phyloP scores from a whole-genome alignment of 164 flowering plant species.

The Sextonia rubra region DNA sequence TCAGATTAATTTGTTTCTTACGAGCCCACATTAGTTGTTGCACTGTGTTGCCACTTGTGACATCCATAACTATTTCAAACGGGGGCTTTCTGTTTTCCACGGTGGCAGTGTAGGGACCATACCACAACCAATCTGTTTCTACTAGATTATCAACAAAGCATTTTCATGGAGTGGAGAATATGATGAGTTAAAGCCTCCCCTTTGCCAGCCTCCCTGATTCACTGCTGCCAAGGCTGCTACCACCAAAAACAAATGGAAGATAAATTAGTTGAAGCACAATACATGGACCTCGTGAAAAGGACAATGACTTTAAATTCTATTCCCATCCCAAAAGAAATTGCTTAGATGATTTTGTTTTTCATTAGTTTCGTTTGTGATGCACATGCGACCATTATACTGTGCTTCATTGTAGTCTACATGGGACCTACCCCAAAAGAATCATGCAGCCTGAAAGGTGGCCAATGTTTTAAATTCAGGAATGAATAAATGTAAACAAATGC shows the following conservation, averaged over 20 bases:
- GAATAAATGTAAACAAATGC: no score
- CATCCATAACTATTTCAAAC: background rate
- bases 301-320: background rate
- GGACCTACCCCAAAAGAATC: no score
- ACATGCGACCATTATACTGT: no score
- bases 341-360: background rate
- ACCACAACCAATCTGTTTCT: no score
- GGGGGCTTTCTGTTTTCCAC: background rate
- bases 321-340: background rate
- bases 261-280: background rate
- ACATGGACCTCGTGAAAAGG: background rate
- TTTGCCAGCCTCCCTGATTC: background rate
- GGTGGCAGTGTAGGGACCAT: no score
- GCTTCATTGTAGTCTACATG: no score
- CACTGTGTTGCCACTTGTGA: background rate
- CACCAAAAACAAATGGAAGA: background rate
- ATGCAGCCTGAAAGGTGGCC: no score
- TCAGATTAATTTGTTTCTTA: no score
- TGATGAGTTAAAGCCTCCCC: background rate
- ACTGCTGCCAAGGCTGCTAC: background rate
- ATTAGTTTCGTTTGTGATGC: background rate
- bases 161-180: background rate
- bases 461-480: no score
- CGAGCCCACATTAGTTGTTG: no score
- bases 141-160: background rate